These are phyloP conservation scores for Glycine soja DNA, from an alignment of 306 rosid genomes.

Conservation along the genomic window DNA sequence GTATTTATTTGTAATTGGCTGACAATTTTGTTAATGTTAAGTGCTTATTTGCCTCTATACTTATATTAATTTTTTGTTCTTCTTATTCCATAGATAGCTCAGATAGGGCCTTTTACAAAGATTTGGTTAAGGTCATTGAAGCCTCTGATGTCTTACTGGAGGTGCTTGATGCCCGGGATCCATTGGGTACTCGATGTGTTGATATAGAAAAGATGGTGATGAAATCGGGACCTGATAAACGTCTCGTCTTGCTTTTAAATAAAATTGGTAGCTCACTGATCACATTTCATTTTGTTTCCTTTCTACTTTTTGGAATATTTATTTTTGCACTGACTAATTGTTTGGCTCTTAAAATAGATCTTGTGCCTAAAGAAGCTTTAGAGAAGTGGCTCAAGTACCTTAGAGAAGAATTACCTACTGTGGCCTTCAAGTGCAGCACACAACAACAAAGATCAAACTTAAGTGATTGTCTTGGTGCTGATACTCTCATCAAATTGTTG, in stretches of 20 bases:
- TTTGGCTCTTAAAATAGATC: conserved; percentile 63
- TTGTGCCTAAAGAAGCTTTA: conserved; percentile 90
- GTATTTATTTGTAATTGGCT: conserved; percentile 20
- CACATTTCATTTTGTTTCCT: not conserved
- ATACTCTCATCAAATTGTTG: conserved; percentile 87
- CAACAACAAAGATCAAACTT: conserved; percentile 94
- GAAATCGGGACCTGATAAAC: conserved; percentile 82
- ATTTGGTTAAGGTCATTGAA: conserved; percentile 84
- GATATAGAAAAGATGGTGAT: conserved; percentile 92
- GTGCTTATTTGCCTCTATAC: not conserved
- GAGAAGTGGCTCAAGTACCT: conserved; percentile 96
- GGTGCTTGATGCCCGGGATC: conserved; percentile 98
- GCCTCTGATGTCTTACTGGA: conserved; percentile 95
- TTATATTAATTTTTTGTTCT: not conserved
- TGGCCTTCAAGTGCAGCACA: conserved; percentile 96
- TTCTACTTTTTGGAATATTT: not conserved
- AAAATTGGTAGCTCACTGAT: conserved; percentile 74
- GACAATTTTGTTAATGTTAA: not conserved
- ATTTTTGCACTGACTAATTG: conserved; percentile 24
- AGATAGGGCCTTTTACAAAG: conserved; percentile 88
- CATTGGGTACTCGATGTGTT: conserved; percentile 87
- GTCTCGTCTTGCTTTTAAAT: conserved; percentile 85
- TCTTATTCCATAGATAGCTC: conserved; percentile 58
- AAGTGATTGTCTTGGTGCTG: conserved; percentile 98
- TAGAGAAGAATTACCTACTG: conserved; percentile 95